Evolutionary conservation across 306 rosid species (phyloP).

Genomic region (Quercus parvula): DNA sequence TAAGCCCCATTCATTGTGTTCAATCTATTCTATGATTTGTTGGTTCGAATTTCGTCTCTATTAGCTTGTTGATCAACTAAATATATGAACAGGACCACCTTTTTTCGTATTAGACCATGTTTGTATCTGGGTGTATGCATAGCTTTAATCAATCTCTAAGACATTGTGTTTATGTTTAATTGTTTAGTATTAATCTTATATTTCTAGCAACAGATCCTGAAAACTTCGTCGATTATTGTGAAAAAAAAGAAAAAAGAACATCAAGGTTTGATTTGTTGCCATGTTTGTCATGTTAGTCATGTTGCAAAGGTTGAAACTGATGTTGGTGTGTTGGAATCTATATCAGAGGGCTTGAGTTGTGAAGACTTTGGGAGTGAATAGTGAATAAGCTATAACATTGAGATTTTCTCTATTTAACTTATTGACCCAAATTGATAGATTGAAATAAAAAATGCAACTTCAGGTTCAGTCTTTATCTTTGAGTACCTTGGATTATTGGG

Average conservation of each 20-base stretch:
- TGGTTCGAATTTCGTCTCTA: no score
- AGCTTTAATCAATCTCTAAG: background rate
- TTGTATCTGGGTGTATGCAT: background rate
- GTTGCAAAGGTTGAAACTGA: constrained; percentile 17
- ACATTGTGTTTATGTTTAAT: constrained; percentile 1
- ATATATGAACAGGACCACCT: background rate
- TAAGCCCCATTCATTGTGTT: no score
- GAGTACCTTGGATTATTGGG: no score
- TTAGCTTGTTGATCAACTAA: background rate
- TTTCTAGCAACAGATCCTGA: background rate
- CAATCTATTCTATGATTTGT: no score
- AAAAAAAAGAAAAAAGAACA: background rate
- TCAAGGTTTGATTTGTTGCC: constrained; percentile 47
- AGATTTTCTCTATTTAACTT: no score
- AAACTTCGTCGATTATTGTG: constrained; percentile 22
- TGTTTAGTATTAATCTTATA: background rate
- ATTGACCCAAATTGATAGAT: no score
- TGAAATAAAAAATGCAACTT: no score
- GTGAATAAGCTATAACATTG: constrained; percentile 11
- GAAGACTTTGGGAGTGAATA: constrained; percentile 88
- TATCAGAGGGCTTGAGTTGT: constrained; percentile 80
- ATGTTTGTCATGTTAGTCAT: background rate
- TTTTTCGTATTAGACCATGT: background rate
- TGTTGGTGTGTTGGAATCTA: constrained; percentile 43
- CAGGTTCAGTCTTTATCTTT: no score